Evolutionary conservation across 2,329 filamentous ascomycete genomes (phyloP), one percentile per base, ranked within the genome.

Genomic region (Sordariomycetes sp.): DNA sequence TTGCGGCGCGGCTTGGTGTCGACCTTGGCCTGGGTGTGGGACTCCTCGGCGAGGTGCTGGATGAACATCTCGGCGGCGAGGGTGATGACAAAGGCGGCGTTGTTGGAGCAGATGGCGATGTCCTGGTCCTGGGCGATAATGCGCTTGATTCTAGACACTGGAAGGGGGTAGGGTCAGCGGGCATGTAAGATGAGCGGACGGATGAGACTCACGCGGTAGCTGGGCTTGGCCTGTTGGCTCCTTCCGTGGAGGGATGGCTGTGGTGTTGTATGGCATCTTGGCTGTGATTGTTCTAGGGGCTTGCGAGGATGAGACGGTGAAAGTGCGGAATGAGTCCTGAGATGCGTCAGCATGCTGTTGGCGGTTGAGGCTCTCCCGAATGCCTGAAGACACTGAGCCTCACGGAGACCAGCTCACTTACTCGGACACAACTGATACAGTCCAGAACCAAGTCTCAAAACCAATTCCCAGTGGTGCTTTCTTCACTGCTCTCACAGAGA

Each of bases 21-120:
- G 1, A 87, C 74, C 53, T 92, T 93, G 48, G 88, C 83, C 49
- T 94, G 84, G 49, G 84, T 88, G 55, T 94, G 80, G 18, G 82
- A 81, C 55, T 93, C 84, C 42, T 82, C 74, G 15, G 88, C 79
- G 18, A 98, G 74, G 56, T 96, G 83, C 57, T 94, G 86, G 45
- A 98, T 81, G 63, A 98, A 96, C 72, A 94, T 80, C 62, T 98
- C 92, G 4, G 92, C 88, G 16, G 92, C 92, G 39, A 94, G 72
- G 2, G 90, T 88, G 49, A 96, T 93, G 37, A 90, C 79, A 56
- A 96, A 96, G 15, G 88, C 84, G 35, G 90, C 90, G 51, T 94
- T 94, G 58, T 88, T 94, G 30, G 88, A 94, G 58, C 86, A 94
- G 53, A 84, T 75, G 42, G 68, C 70, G 41, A 94, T 83, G 42